Base-by-base conservation (phyloP, 805 yeast species). In the Diddensiella santjacobensis region DNA sequence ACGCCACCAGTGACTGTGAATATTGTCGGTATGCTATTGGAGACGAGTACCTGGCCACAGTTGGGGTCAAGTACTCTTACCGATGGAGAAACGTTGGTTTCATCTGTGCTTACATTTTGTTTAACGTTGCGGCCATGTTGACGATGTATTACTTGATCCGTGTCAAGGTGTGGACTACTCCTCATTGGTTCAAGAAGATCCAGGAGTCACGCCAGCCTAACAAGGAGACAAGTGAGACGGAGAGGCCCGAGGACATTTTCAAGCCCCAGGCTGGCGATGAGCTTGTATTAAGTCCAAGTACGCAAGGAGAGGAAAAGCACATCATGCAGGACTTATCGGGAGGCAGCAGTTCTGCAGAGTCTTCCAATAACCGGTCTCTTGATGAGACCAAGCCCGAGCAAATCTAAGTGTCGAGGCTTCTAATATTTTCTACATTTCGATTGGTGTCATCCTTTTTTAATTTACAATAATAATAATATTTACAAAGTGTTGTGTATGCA, bases 81-180 rank as follows among this genome's bases (percentile, higher is more conserved):
- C 67, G 80, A 36, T 83, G 87, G 87, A 75, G 87, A 67, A 79
- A 83, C 54, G 67, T 82, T 52, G 87, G 88, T 20, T 70, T 82
- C 57, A 71, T 72, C 58, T 76, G 79, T 72, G 81, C 71, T 38
- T 83, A 74, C 67, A 72, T 79, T 45, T 51, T 68, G 33, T 79
- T 81, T 71, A 81, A 82, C 74, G 73, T 62, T 69, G 40, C 39
- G 19, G 65, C 56, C 24, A 54, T 61, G 53, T 44, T 63, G 5
- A 33, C 48, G 24, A 37, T 67, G 18, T 67, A 67, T 56, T 67
- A 67, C 59, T 49, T 64, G 22, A 44, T 59, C 42, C 44, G 63
- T 44, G 61, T 59, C 15, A 47, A 44, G 47, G 43, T 33, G 17
- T 51, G 58, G 56, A 33, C 36, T 10, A 17, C 47, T 3, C 54